Percentiles rank a stretch among this genome's conserved stretches.
Evolutionary conservation across 176 grass and related monocot genomes (phyloP).

Genomic region (Aegilops speltoides): DNA sequence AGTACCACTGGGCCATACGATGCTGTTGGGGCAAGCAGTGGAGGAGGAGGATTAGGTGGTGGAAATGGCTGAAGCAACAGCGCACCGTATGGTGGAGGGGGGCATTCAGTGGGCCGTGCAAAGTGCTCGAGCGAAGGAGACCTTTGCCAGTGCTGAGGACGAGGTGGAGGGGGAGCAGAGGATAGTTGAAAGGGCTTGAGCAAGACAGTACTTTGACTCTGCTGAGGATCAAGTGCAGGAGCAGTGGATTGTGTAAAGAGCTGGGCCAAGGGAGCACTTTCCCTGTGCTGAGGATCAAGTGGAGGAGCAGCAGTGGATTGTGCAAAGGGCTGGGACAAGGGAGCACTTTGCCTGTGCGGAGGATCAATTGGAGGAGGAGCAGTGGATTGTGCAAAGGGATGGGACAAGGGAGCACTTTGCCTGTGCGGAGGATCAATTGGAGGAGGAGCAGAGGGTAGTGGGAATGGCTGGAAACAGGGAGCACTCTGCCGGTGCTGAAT

Average conservation of each 20-base stretch:
- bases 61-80: constrained; percentile 46
- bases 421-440: constrained; percentile 30
- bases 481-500: constrained; percentile 36
- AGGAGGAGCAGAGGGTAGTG: constrained; percentile 43
- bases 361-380: not conserved
- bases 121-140: not conserved
- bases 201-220: constrained; percentile 28
- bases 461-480: constrained; percentile 42
- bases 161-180: not conserved
- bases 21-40: constrained; percentile 36
- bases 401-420: constrained; percentile 40
- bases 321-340: not conserved
- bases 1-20: constrained; percentile 26
- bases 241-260: not conserved
- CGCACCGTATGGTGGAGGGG: constrained; percentile 40
- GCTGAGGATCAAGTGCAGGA: constrained; percentile 45
- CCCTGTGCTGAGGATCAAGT: not conserved
- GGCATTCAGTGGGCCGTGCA: not conserved
- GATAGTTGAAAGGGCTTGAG: constrained; percentile 40
- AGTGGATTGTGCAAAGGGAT: constrained; percentile 44
- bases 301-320: constrained; percentile 1
- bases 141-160: not conserved
- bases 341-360: not conserved
- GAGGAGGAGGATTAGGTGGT: constrained; percentile 36
- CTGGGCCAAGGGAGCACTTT: not conserved